These are phyloP conservation scores for Loxodes magnus DNA, from an alignment of 73 alveolate genomes.

Conservation along the genomic window DNA sequence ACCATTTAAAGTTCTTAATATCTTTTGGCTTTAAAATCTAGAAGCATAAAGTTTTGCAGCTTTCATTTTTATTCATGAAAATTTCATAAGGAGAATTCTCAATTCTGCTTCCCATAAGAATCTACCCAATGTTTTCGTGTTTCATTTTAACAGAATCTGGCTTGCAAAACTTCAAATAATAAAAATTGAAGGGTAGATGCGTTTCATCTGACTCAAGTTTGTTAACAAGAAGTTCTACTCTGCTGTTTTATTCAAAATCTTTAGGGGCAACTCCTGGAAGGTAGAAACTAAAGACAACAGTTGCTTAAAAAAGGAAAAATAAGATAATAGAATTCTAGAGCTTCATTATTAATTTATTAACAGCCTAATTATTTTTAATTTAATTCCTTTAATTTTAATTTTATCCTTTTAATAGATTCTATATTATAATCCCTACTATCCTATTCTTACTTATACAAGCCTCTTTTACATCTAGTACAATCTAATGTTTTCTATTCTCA, in stretches of 20 bases:
- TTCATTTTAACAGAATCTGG: conserved; percentile 5
- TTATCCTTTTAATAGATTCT: too few relatives aligned
- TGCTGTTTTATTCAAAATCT: background rate
- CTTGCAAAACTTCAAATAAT: conserved; percentile 15
- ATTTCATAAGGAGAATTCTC: conserved; percentile 18
- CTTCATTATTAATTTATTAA: too few relatives aligned
- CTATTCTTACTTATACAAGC: too few relatives aligned
- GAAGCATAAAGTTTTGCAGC: background rate
- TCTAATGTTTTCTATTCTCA: too few relatives aligned
- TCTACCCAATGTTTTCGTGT: conserved; percentile 23
- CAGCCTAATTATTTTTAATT: too few relatives aligned
- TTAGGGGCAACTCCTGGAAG: conserved; percentile 11
- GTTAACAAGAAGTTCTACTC: background rate
- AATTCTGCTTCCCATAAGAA: conserved; percentile 17
- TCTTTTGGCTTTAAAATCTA: conserved; percentile 1
- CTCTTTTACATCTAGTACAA: too few relatives aligned
- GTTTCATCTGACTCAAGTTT: conserved; percentile 15
- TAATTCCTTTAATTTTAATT: too few relatives aligned
- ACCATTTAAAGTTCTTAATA: conserved; percentile 16
- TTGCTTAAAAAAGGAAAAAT: too few relatives aligned
- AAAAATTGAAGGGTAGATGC: conserved; percentile 35
- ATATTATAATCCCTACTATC: too few relatives aligned
- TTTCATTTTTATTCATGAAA: background rate
- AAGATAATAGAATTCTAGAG: too few relatives aligned
- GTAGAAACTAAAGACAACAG: background rate